Evolutionary conservation across 805 yeast genomes (phyloP), one percentile per base, ranked within the genome.

Genomic region (Hanseniaspora osmophila): DNA sequence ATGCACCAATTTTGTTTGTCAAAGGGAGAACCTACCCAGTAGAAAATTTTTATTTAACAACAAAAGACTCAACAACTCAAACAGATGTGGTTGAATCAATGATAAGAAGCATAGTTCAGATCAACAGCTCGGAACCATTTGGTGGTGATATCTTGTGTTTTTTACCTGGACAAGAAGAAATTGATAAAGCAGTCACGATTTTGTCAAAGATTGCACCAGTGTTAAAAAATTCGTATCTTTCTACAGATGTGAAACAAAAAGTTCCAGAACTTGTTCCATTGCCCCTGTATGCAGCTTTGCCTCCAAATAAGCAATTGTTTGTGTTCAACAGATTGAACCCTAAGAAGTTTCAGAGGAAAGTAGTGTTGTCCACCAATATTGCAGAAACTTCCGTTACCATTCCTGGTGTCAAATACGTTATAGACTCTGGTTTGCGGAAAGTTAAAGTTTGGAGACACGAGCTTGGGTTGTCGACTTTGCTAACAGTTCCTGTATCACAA

Each of bases 371-470:
- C 7, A 92, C 99, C 1, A 92, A 92, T 59, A 87, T 92, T 53
- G 98, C 99, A 0, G 99, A 92, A 66, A 92, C 99, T 0, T 92
- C 98, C 30, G 79, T 92, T 49, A 92, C 99, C 3, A 92, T 92
- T 33, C 79, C 94, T 12, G 98, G 98, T 1, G 92, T 92, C 15
- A 75, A 85, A 52, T 92, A 84, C 56, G 97, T 92, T 9, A 71
- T 92, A 19, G 99, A 92, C 62, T 76, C 94, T 0, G 99, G 99
- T 0, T 67, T 90, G 42, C 72, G 96, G 47, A 92, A 92, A 58
- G 94, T 90, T 9, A 85, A 90, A 52, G 94, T 90, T 1, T 90
- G 96, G 95, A 77, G 92, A 54, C 95, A 90, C 56, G 87, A 81
- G 53, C 66, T 92, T 37, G 96, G 96, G 0, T 71, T 92, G 32